phyloP scores from a whole-genome alignment of 148 eudicot genomes.

The Euryodendron excelsum region DNA sequence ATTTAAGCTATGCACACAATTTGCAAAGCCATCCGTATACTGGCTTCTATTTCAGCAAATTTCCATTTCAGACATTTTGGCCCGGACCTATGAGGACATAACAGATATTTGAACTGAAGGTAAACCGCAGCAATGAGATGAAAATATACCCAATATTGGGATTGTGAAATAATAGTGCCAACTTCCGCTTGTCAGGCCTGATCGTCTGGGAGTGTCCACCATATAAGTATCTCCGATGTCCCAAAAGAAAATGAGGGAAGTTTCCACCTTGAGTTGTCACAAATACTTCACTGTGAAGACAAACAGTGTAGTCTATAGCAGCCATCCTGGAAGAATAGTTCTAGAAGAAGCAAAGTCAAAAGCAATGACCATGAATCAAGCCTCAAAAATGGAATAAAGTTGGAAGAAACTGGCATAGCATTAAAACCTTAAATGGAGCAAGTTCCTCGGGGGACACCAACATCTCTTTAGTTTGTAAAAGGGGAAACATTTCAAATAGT shows the following conservation, averaged over 20 bases:
- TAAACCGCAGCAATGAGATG: constrained; percentile 9
- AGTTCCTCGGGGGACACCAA: constrained; percentile 82
- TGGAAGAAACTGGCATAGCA: not conserved
- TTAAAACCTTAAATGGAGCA: constrained; percentile 66
- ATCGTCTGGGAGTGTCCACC: constrained; percentile 94
- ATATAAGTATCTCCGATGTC: constrained; percentile 85
- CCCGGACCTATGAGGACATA: not conserved
- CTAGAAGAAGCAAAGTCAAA: constrained; percentile 44
- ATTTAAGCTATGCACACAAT: not conserved
- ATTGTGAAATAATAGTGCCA: constrained; percentile 73
- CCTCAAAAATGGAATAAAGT: not conserved
- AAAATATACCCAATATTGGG: constrained; percentile 74
- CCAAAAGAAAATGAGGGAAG: constrained; percentile 90
- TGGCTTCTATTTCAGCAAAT: constrained; percentile 2
- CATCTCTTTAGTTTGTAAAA: constrained; percentile 87
- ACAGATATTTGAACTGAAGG: not conserved
- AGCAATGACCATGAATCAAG: constrained; percentile 7
- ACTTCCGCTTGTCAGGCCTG: constrained; percentile 93
- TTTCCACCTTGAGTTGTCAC: constrained; percentile 99
- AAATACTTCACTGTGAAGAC: constrained; percentile 95
- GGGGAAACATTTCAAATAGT: constrained; percentile 91
- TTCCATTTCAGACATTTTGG: not conserved
- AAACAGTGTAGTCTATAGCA: constrained; percentile 95
- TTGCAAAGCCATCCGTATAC: not conserved
- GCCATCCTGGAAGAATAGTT: constrained; percentile 98